Conservation (phyloP, 805 yeast species). For the Candida endomychidarum region DNA sequence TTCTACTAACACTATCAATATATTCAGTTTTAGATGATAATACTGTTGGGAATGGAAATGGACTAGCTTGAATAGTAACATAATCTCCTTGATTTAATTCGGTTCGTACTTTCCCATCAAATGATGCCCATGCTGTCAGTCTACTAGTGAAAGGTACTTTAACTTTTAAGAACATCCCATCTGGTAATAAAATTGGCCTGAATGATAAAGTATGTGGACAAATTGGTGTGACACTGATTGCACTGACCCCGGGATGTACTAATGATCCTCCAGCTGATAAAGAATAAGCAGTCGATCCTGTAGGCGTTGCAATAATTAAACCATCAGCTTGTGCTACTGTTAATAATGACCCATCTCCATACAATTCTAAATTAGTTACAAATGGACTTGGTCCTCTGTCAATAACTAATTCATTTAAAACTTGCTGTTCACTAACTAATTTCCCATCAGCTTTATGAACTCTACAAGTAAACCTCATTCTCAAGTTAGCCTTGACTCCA, state of each 20-base stretch:
- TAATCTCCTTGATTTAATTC: conserved; percentile 83
- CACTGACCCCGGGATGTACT: conserved; percentile 92
- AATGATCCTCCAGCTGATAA: conserved; percentile 93
- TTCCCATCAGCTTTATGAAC: conserved; percentile 55
- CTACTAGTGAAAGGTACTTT: conserved; percentile 78
- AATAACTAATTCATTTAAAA: conserved; percentile 83
- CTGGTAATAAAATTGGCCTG: conserved; percentile 89
- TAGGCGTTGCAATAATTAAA: conserved; percentile 87
- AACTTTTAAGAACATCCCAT: conserved; percentile 81
- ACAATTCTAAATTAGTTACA: conserved; percentile 84
- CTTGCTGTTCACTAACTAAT: conserved; percentile 66
- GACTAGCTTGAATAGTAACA: conserved; percentile 79
- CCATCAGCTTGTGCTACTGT: conserved; percentile 96
- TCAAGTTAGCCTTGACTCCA: conserved; percentile 72
- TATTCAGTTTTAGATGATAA: conserved; percentile 70
- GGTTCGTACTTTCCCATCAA: conserved; percentile 88
- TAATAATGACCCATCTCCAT: conserved; percentile 80
- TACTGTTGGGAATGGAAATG: conserved; percentile 93
- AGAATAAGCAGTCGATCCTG: conserved; percentile 96
- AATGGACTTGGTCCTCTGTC: conserved; percentile 95
- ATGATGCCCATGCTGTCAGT: conserved; percentile 94
- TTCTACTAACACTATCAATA: conserved; percentile 80
- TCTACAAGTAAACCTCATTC: conserved; percentile 87
- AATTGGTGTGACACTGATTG: conserved; percentile 90
- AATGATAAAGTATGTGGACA: conserved; percentile 95